Conservation (phyloP, 2,329 filamentous ascomycete genomes). For the Curvularia lunata region DNA sequence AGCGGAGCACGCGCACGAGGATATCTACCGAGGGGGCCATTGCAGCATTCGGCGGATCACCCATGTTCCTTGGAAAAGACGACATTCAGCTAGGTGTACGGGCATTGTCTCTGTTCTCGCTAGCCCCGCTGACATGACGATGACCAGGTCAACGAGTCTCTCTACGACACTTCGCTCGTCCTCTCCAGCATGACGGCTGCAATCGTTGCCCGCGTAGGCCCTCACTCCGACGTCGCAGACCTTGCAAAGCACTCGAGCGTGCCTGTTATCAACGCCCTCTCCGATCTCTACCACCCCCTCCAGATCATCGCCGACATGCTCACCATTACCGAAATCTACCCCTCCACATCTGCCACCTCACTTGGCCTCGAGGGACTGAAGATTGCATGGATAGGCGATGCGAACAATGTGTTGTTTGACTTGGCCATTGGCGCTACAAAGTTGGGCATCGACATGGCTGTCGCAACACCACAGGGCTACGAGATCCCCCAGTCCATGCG, state of each 20-base stretch:
- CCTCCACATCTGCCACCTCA: conserved; percentile 53
- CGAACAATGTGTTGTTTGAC: conserved; percentile 96
- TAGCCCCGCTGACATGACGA: conserved; percentile 12
- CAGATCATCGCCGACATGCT: conserved; percentile 95
- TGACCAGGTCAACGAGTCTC: conserved; percentile 80
- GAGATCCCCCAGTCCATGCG: conserved; percentile 79
- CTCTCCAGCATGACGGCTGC: conserved; percentile 75
- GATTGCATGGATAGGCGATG: conserved; percentile 94
- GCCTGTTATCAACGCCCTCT: conserved; percentile 67
- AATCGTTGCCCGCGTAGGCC: conserved; percentile 60
- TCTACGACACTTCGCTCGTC: conserved; percentile 90
- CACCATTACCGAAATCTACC: conserved; percentile 82
- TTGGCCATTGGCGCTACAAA: conserved; percentile 87
- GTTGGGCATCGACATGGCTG: conserved; percentile 82
- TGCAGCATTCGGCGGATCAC: conserved; percentile 84
- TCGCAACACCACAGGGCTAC: conserved; percentile 86
- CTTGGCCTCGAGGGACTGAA: conserved; percentile 83
- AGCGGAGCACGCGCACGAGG: conserved; percentile 90
- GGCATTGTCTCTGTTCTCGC: conserved; percentile 19
- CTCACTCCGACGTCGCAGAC: conserved; percentile 57
- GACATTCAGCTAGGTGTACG: conserved; percentile 92
- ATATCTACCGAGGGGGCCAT: conserved; percentile 93
- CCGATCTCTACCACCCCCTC: conserved; percentile 89
- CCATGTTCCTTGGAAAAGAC: conserved; percentile 95
- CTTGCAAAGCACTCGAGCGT: conserved; percentile 57